Conservation (phyloP, 805 yeast genomes). For the Yarrowia yakushimensis region DNA sequence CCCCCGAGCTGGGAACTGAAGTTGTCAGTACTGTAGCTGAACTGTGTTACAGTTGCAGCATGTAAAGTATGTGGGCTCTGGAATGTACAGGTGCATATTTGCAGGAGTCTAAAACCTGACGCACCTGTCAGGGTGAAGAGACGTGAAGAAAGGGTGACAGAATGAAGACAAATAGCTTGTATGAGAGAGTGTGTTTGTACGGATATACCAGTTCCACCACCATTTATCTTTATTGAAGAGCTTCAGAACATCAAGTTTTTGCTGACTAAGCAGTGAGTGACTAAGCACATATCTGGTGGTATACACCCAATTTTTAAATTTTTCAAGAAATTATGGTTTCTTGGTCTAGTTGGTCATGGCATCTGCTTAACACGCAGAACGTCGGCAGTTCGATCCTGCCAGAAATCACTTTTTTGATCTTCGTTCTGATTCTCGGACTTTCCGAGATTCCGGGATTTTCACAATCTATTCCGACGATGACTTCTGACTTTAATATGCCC, state of each 20-base stretch:
- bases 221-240: too few species aligned
- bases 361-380: slow-evolving; percentile 99
- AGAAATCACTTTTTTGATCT: slow-evolving; percentile 9
- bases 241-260: too few species aligned
- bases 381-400: slow-evolving; percentile 99
- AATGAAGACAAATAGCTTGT: too few species aligned
- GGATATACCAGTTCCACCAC: too few species aligned
- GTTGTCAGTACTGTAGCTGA: too few species aligned
- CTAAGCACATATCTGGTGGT: not conserved
- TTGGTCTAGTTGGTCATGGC: slow-evolving; percentile 99
- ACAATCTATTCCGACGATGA: too few species aligned
- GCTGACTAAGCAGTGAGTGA: too few species aligned
- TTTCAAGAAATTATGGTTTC: not conserved
- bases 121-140: not conserved
- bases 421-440: not conserved
- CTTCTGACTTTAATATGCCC: slow-evolving; percentile 6
- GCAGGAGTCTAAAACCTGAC: not conserved
- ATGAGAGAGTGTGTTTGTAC: too few species aligned
- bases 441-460: too few species aligned
- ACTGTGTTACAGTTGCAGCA: not conserved
- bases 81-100: not conserved
- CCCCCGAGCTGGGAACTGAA: too few species aligned
- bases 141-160: too few species aligned
- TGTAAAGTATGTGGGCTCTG: not conserved
- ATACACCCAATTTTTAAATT: not conserved